Evolutionary conservation across 2,329 filamentous ascomycete species (phyloP), one percentile per base, ranked within the genome.

Genomic region (Penicillium paneum): DNA sequence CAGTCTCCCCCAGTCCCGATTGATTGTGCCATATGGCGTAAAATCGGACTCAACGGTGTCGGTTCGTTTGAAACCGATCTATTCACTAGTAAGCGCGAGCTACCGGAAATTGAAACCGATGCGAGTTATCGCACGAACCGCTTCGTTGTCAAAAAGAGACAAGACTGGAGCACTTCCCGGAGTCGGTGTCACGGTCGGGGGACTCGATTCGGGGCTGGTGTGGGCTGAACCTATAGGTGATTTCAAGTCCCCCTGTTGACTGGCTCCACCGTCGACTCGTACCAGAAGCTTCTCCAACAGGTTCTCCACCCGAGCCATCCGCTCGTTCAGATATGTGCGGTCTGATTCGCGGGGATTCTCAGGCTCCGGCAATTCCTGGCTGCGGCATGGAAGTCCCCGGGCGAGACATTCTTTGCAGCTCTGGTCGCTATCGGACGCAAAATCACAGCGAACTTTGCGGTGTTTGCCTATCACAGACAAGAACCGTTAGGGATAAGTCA

Each of bases 371-470:
- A 60, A 29, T 38, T 58, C 55, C 24, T 60, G 58, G 50, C 52
- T 60, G 21, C 49, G 55, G 52, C 58, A 60, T 21, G 28, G 19
- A 3, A 52, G 39, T 5, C 55, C 57, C 8, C 47, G 44, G 8
- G 19, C 32, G 15, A 58, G 17, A 40, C 58, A 60, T 56, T 60
- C 56, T 29, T 38, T 45, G 36, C 57, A 60, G 8, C 29, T 54
- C n/a, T 13, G n/a, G 28, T 56, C 56, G 17, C 21, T 45, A 47
- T 58, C 56, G 8, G 47, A 47, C 2, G 21, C 40, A 49, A 44
- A 60, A 36, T 52, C 41, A 31, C 58, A 60, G 43, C 52, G 49
- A 21, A 60, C 58, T 31, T 60, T 60, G 2, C 58, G 55, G 28
- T 60, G 58, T 47, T 60, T 60, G 31, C 52, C 58, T 58, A 15